Evolutionary conservation across 2,329 filamentous ascomycete species (phyloP), one percentile per base, ranked within the genome.

Genomic region (Aspergillus hortae): DNA sequence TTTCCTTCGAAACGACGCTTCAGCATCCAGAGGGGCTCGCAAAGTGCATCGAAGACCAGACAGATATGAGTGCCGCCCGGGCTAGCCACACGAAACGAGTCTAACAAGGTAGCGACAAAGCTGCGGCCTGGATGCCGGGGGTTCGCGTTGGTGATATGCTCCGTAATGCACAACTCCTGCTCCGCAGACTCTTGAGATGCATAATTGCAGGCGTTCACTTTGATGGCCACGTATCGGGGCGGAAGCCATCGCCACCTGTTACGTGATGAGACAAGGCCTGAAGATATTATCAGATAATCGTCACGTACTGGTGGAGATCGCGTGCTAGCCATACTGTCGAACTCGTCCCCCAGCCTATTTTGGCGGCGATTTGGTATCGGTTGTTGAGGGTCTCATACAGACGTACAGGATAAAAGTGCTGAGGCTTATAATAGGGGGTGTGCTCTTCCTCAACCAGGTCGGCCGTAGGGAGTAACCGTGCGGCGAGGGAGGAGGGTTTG

Each of bases 321-420:
- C 51, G 62, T 45, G 70, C 69, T 27, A 74, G 61, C 71, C 72
- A 75, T 21, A 74, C 72, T 4, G 72, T 75, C 32, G 71, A 74
- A 25, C 60, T 65, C 19, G 62, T 64, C 23, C 71, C 72, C 64
- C 64, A 74, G 40, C 71, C 72, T 17, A 75, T 56, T 57, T 74
- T 74, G 14, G 66, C 63, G 4, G 68, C 50, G 2, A 74, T 61
- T 54, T 72, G 59, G 51, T 75, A 75, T 54, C 67, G 61, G 30
- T 63, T 56, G 38, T 65, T 56, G 15, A 74, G 57, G 1, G 67
- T 59, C 43, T 45, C 27, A n/a, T 45, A 51, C 14, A 57, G 53
- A 33, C 47, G 49, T 4, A 49, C 48, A 35, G 57, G 57, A 40
- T 59, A 57, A 17, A 52, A 57, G 32, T 57, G 49, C 49, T 56